phyloP scores from a whole-genome alignment of 192 early-diverging fungal genomes.

The Martensiomyces pterosporus region DNA sequence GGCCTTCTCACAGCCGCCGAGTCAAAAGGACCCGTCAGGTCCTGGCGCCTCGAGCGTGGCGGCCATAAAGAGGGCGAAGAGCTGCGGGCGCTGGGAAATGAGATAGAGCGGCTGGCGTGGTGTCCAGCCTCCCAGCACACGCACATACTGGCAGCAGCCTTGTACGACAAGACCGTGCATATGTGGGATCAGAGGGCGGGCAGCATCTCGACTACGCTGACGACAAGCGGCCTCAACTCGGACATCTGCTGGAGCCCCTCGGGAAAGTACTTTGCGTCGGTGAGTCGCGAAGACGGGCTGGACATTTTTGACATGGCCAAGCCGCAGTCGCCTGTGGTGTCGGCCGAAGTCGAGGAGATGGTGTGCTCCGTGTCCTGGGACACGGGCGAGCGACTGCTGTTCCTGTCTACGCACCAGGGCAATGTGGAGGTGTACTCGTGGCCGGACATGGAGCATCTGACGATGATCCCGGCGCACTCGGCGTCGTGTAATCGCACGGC shows the following conservation, averaged over 20 bases:
- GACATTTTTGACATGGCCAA: conserved; percentile 31
- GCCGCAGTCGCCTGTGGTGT: conserved; percentile 15
- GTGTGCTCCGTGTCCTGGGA: conserved; percentile 26
- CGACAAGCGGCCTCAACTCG: conserved; percentile 12
- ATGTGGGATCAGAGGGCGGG: conserved; percentile 35
- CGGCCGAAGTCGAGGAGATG: conserved; percentile 14
- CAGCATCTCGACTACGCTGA: conserved; percentile 5
- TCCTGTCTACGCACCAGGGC: conserved; percentile 31
- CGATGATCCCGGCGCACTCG: conserved; percentile 22
- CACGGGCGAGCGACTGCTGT: conserved; percentile 14
- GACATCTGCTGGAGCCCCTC: conserved; percentile 38
- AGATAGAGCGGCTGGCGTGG: conserved; percentile 40
- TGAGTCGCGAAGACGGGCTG: conserved; percentile 28
- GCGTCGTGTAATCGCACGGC: conserved; percentile 31
- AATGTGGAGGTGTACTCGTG: conserved; percentile 35
- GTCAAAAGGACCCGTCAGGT: conserved; percentile 23
- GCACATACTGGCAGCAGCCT: conserved; percentile 24
- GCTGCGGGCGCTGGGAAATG: conserved; percentile 15
- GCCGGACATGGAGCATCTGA: conserved; percentile 39
- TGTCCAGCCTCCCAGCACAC: conserved; percentile 13
- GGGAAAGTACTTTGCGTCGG: conserved; percentile 23
- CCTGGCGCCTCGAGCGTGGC: conserved; percentile 39
- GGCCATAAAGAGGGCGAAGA: conserved; percentile 50
- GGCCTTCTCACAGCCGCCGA: conserved; percentile 32
- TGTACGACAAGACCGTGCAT: conserved; percentile 27